Base-by-base conservation (phyloP, 768 basidiomycete species). In the Cystofilobasidium bisporidii region DNA sequence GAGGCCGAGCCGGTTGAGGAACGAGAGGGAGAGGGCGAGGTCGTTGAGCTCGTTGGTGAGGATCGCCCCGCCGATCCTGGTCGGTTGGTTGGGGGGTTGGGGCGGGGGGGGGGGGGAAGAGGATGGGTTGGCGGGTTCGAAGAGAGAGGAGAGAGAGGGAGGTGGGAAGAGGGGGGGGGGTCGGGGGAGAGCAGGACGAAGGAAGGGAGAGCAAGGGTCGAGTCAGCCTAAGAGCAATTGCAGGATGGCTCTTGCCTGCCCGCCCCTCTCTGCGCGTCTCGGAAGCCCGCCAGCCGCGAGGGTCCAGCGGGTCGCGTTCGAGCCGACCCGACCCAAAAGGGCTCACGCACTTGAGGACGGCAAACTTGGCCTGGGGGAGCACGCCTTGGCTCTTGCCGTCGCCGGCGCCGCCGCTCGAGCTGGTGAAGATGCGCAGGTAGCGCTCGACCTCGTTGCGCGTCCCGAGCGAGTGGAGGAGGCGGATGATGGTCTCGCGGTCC, bases 391-490 rank as follows among this genome's bases (percentile, higher is more conserved):
- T 61, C 9, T 61, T 63, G 17, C 73, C 73, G n/a, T n/a, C n/a
- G 20, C 89, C 86, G 2, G 87, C 85, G 73, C 92, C 86, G 10
- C 90, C 89, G 43, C 10, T 43, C 26, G 91, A 87, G n/a, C 89
- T 87, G 14, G 91, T 91, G 76, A 99, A 99, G 75, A 99, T 99
- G 59, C 94, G 88, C 36, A 99, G 86, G 80, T 99, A 93, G 70
- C 96, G 87, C 75, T 97, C 93, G 72, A 99, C 96, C 77, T 99
- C 96, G 71, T 91, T 88, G 75, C 96, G 92, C 36, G 90, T 89
- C 61, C 94, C 96, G 71, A 99, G 87, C 26, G 94, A 97, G 79
- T 98, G 97, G 45, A 99, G 83, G 17, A 99, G 82, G 56, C 96
- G 87, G 62, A 91, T 92, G 73, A 99, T 98, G 2, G 94, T 98